Conservation (phyloP, 2,329 filamentous ascomycete genomes). For the Colletotrichum lindemuthianum region DNA sequence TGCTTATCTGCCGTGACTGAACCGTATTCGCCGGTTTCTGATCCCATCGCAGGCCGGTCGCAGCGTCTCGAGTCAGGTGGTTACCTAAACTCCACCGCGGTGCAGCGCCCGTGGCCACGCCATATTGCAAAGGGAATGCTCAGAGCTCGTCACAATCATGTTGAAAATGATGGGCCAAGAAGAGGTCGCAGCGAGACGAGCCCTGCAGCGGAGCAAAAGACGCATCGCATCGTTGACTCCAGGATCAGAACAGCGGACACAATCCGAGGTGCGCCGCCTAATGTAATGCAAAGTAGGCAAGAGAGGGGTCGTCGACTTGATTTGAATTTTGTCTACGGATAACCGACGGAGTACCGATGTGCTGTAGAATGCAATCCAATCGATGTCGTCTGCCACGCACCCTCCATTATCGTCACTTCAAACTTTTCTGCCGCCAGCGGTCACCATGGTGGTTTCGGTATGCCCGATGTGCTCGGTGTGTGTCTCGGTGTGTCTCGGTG, state of each 20-base stretch:
- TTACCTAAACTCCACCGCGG: slow-evolving; percentile 7
- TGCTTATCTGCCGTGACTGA: background rate
- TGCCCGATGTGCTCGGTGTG: slow-evolving; percentile 1
- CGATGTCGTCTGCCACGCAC: slow-evolving; percentile 10
- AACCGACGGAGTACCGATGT: background rate
- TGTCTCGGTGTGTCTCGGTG: no score
- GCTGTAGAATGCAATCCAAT: slow-evolving; percentile 12
- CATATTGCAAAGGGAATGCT: slow-evolving; percentile 30
- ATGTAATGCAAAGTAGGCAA: background rate
- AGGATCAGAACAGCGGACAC: no score
- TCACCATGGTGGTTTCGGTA: background rate
- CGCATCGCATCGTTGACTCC: no score
- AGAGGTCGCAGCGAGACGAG: no score
- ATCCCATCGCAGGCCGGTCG: slow-evolving; percentile 2
- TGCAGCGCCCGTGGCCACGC: slow-evolving; percentile 7
- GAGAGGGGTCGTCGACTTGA: slow-evolving; percentile 16
- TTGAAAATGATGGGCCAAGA: background rate
- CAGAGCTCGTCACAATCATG: slow-evolving; percentile 16
- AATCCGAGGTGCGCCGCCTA: no score
- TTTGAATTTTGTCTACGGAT: slow-evolving; percentile 1
- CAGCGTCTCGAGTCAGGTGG: background rate
- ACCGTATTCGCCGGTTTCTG: slow-evolving; percentile 12
- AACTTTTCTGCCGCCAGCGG: background rate
- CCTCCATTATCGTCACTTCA: slow-evolving; percentile 16
- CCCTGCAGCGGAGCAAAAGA: no score